Evolutionary conservation across 1,284 basidiomycete genomes (phyloP).

Genomic region (Boletus holoroseus): DNA sequence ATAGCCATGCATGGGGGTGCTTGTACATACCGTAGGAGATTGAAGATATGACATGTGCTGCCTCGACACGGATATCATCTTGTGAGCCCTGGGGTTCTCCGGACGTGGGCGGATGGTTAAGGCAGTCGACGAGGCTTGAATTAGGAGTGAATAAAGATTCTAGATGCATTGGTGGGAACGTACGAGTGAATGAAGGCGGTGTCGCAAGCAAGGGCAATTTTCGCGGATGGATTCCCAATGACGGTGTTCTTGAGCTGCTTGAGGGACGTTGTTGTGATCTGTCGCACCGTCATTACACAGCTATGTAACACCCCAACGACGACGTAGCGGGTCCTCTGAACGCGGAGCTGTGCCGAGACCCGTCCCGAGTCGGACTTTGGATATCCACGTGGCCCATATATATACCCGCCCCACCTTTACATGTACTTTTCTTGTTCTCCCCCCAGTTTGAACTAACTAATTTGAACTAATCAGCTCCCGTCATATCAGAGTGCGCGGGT

Average conservation of each 20-base stretch:
- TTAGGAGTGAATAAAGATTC: slow-evolving; percentile 1
- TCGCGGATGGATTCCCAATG: slow-evolving; percentile 70
- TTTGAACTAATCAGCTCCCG: too few species aligned
- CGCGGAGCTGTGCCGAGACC: neutral
- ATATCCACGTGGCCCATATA: neutral
- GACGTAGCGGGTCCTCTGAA: neutral
- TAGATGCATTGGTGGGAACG: slow-evolving; percentile 21
- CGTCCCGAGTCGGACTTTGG: neutral
- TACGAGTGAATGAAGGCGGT: slow-evolving; percentile 50
- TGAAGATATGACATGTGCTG: slow-evolving; percentile 67
- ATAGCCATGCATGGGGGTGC: neutral
- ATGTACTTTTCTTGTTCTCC: too few species aligned
- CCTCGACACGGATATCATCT: slow-evolving; percentile 58
- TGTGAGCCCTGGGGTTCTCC: slow-evolving; percentile 36
- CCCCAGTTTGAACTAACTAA: too few species aligned
- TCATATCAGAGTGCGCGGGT: too few species aligned
- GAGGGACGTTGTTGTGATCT: slow-evolving; percentile 40
- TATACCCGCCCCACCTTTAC: too few species aligned
- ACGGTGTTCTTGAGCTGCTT: slow-evolving; percentile 67
- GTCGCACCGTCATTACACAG: slow-evolving; percentile 36
- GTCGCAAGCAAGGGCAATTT: slow-evolving; percentile 51
- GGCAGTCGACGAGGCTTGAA: slow-evolving; percentile 51
- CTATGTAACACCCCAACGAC: neutral
- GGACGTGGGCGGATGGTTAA: slow-evolving; percentile 40
- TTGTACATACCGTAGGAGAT: slow-evolving; percentile 52